Base-by-base conservation (phyloP, 192 early-diverging fungal genomes). In the Allomyces macrogynus region DNA sequence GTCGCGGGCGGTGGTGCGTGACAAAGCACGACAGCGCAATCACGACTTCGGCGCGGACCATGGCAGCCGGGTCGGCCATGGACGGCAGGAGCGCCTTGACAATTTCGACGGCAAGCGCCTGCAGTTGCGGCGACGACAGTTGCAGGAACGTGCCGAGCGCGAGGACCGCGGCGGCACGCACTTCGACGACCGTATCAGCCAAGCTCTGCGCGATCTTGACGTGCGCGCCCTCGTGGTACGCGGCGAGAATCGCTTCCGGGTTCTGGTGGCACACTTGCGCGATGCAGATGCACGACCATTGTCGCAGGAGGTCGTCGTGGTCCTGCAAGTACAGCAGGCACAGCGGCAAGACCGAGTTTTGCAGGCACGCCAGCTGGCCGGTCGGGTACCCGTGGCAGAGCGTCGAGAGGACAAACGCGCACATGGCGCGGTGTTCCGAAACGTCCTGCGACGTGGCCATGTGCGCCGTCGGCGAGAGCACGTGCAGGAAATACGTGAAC, bases 341-440 rank as follows among this genome's bases (percentile, higher is more conserved):
- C 72, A 67, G 89, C 84, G 1, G 82, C 76, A 23, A 84, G 65
- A 91, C 75, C 61, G 85, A 82, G 23, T 77, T 77, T 64, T 82
- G 78, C 27, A 91, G 64, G 68, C 91, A 95, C 12, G 87, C 88
- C 43, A 88, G 83, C 72, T 99, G 93, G 23, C 90, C 93, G 12
- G 75, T 72, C 11, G 77, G 79, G 74, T 83, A 89, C 44, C 87
- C 85, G n/a, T 83, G 79, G 73, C 95, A 99, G 68, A 99, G 89
- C 20, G 91, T 85, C 0, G 92, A 82, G 42, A 99, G 79, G 43
- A 95, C 92, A 74, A 99, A 97, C 1, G 86, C 87, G 69, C 93
- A 80, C 89, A 91, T 92, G n/a, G 90, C 89, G n/a, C 87, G 79
- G 63, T 91, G 88, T 69, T 90, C 90, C 18, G 90, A 87, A 23